Conservation (phyloP, 2,329 filamentous ascomycete genomes). For the Keithomyces neogunnii region DNA sequence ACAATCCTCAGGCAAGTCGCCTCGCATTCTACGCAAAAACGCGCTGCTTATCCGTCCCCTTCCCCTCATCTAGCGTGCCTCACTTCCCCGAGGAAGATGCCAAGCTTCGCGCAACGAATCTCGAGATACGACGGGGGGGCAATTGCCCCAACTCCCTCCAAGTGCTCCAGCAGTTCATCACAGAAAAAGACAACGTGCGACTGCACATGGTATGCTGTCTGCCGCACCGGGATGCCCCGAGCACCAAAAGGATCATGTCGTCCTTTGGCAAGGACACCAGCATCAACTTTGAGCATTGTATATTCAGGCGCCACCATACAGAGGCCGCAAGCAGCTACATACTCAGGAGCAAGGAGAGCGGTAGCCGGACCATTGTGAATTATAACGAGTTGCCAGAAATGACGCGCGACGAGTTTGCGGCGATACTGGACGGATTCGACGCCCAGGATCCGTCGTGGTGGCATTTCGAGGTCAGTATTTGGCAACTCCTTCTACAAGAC, state of each 20-base stretch:
- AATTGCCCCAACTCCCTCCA: conserved; percentile 67
- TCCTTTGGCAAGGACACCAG: conserved; percentile 39
- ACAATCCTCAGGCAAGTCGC: conserved; percentile 54
- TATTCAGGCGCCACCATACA: conserved; percentile 45
- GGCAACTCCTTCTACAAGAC: background rate
- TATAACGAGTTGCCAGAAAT: conserved; percentile 62
- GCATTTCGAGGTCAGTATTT: conserved; percentile 57
- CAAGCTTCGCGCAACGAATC: conserved; percentile 57
- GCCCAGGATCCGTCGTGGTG: conserved; percentile 44
- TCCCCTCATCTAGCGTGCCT: conserved; percentile 41
- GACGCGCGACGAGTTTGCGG: conserved; percentile 51
- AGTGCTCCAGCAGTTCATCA: conserved; percentile 58
- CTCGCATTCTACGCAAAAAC: background rate
- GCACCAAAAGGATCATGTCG: conserved; percentile 40
- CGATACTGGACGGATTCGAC: conserved; percentile 30
- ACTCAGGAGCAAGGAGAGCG: conserved; percentile 49
- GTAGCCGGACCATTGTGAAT: conserved; percentile 62
- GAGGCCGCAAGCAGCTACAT: conserved; percentile 63
- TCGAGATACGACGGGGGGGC: conserved; percentile 57
- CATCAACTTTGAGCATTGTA: conserved; percentile 45
- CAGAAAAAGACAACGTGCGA: conserved; percentile 14
- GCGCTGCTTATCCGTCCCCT: background rate
- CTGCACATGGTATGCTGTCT: conserved; percentile 43
- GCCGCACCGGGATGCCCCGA: conserved; percentile 42
- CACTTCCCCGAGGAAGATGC: conserved; percentile 62